Evolutionary conservation across 1,139 yeast species (phyloP), one percentile per base, ranked within the genome.

Genomic region (Hansenula lynferdii): DNA sequence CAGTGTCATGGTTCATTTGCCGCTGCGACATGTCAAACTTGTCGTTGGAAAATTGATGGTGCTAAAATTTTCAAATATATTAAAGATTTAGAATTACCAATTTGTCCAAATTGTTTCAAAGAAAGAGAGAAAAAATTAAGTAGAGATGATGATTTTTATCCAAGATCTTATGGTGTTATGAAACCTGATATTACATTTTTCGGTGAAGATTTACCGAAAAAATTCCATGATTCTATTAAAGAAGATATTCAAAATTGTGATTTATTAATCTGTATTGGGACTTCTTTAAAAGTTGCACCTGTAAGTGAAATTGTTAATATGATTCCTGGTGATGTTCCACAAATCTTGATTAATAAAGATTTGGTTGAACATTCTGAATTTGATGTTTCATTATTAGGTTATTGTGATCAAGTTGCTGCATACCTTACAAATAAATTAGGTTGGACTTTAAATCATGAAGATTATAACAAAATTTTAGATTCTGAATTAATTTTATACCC

Each of bases 1-100:
- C 97, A 90, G 61, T 92, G 98, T 56, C 98, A 92, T 61, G 98
- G 98, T 1, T 87, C 96, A 2, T 90, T 92, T 63, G 96, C 96
- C 0, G 75, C 78, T 0, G 97, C 97, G 3, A 79, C 92, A 3
- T 92, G 97, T 58, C 72, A 82, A 27, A 82, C 94, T 2, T 92
- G 97, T 59, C 74, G 76, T 39, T 72, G 72, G 57, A 66, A 73
- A 53, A 77, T 83, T 6, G 75, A 77, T 3, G 97, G 97, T 11
- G 78, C 75, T 39, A 65, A 67, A 16, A 71, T 92, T 5, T 84
- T 74, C 52, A 71, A 73, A 6, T 75, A 76, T 42, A 80, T 92
- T 21, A 67, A 84, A 45, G 62, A 63, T 3, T 69, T 77, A 41
- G 74, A 76, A 41, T 69, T 89, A 11, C 85, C 96, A 2, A 63